Evolutionary conservation across 2,329 filamentous ascomycete species (phyloP).

Genomic region (Didymella arachidicola): DNA sequence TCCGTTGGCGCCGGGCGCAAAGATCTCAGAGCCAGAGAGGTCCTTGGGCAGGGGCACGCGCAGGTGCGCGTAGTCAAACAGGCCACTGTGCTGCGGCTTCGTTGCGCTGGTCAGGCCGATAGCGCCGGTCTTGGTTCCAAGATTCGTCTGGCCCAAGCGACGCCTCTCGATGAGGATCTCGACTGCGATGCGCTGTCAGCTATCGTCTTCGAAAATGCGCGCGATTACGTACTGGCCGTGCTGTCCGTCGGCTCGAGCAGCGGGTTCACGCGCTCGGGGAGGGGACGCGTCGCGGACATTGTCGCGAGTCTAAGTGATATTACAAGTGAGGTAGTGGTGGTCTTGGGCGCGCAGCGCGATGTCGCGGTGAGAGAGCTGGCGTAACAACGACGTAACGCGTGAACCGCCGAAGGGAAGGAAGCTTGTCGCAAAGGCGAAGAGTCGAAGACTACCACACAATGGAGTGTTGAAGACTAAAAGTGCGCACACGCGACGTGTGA

Average conservation of each 20-base stretch:
- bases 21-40: constrained; percentile 86
- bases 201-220: constrained; percentile 31
- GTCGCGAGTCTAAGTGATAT: constrained; percentile 26
- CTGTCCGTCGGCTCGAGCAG: constrained; percentile 68
- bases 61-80: constrained; percentile 95
- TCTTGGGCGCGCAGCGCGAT: constrained; percentile 37
- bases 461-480: constrained; percentile 14
- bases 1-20: constrained; percentile 70
- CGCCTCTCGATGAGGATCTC: constrained; percentile 77
- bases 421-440: constrained; percentile 15
- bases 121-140: constrained; percentile 81
- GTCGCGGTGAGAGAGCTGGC: constrained; percentile 14
- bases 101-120: constrained; percentile 74
- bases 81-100: constrained; percentile 76
- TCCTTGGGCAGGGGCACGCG: constrained; percentile 92
- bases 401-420: constrained; percentile 4
- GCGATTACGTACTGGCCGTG: constrained; percentile 65
- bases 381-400: constrained; percentile 22
- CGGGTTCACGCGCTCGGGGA: constrained; percentile 71
- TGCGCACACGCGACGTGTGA: constrained; percentile 10
- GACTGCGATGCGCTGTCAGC: constrained; percentile 48
- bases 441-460: constrained; percentile 13
- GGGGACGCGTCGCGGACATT: constrained; percentile 53
- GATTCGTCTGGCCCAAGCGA: constrained; percentile 89
- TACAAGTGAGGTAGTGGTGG: constrained; percentile 21